phyloP scores from a whole-genome alignment of 768 basidiomycete species.

The Suillus weaverae region DNA sequence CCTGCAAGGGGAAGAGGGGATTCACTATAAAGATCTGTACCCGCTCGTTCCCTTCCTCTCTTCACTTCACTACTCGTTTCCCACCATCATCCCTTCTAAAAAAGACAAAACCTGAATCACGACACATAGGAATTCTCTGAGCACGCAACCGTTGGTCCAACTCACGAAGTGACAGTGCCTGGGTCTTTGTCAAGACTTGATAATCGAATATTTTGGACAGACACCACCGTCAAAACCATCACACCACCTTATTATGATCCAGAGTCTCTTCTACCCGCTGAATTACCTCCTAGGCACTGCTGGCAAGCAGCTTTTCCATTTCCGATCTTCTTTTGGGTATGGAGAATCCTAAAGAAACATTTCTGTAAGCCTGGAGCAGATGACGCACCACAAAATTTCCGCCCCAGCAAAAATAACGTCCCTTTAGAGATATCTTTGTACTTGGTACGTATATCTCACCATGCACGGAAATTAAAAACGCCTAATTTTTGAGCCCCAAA shows the following conservation, averaged over 20 bases:
- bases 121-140: too few species aligned
- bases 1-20: constrained; percentile 52
- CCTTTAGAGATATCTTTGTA: constrained; percentile 72
- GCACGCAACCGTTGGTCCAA: too few species aligned
- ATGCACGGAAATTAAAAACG: neutral
- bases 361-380: neutral
- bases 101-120: neutral
- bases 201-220: too few species aligned
- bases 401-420: constrained; percentile 46
- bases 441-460: constrained; percentile 41
- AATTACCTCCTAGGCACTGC: neutral
- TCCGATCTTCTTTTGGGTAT: neutral
- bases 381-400: neutral
- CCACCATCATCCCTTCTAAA: constrained; percentile 43
- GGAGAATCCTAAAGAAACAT: neutral
- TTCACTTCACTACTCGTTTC: constrained; percentile 48
- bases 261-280: constrained; percentile 1
- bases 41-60: constrained; percentile 74
- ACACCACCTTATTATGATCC: neutral
- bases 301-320: neutral
- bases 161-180: neutral
- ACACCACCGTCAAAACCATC: neutral
- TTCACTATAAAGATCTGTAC: constrained; percentile 49
- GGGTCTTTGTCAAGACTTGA: neutral
- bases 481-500: constrained; percentile 20